Conservation (phyloP, 202 grass and related monocot species). For the Carex arenaria region DNA sequence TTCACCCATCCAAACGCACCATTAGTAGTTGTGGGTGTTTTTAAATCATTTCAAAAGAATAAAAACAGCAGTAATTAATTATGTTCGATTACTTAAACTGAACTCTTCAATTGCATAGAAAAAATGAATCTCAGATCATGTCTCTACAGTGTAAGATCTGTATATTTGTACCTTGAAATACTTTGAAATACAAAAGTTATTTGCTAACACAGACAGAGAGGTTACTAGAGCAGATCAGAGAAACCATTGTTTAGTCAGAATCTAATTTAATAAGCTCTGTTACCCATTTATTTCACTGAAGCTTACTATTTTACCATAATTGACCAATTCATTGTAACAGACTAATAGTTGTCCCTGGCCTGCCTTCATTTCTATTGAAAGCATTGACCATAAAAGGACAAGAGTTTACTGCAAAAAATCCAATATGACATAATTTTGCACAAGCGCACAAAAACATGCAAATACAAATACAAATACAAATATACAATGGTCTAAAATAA, state of each 20-base stretch:
- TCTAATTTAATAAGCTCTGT: not conserved
- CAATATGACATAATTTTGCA: no score
- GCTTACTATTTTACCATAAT: not conserved
- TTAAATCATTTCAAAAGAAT: not conserved
- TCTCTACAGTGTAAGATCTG: not conserved
- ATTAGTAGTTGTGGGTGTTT: not conserved
- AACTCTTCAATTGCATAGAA: not conserved
- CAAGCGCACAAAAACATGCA: no score
- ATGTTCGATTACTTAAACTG: no score
- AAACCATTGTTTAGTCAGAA: not conserved
- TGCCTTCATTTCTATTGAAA: conserved; percentile 10
- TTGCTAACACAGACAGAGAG: not conserved
- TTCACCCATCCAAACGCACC: no score
- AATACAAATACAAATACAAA: no score
- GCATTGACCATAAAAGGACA: not conserved
- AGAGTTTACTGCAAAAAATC: no score
- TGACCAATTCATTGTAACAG: not conserved
- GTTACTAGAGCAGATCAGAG: not conserved
- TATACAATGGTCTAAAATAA: no score
- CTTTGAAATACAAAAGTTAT: not conserved
- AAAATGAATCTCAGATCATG: no score
- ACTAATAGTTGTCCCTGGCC: not conserved
- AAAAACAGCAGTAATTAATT: not conserved
- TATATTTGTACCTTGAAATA: not conserved
- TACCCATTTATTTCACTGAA: not conserved